Evolutionary conservation across 1,139 yeast genomes (phyloP).

Genomic region (Blastobotrys proliferans): DNA sequence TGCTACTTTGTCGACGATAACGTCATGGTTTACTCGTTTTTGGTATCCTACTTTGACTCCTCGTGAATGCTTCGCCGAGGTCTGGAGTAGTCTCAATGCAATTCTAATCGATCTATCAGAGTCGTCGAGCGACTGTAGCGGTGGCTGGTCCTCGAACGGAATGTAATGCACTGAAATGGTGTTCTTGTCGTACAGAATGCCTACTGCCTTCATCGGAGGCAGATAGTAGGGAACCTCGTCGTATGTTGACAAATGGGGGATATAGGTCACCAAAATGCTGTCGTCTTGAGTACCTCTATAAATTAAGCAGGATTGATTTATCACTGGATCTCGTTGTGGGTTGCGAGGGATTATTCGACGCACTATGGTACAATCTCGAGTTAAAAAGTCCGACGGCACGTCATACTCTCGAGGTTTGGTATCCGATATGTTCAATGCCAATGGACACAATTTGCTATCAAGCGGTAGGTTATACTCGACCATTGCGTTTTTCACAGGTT

Average conservation of each 20-base stretch:
- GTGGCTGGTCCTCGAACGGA: conserved; percentile 43
- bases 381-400: conserved; percentile 38
- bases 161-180: conserved; percentile 77
- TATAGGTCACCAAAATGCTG: conserved; percentile 57
- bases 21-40: conserved; percentile 84
- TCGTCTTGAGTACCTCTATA: conserved; percentile 24
- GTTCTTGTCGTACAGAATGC: conserved; percentile 51
- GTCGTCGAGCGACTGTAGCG: conserved; percentile 17
- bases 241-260: conserved; percentile 62
- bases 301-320: conserved; percentile 79
- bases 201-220: conserved; percentile 82
- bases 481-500: conserved; percentile 28
- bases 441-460: conserved; percentile 22
- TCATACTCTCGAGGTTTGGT: conserved; percentile 43
- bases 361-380: conserved; percentile 47
- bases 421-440: conserved; percentile 50
- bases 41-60: conserved; percentile 84
- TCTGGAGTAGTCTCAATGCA: conserved; percentile 72
- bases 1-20: conserved; percentile 73
- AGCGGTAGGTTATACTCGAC: conserved; percentile 32
- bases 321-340: conserved; percentile 76
- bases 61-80: conserved; percentile 75
- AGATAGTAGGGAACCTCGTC: conserved; percentile 81
- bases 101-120: conserved; percentile 70
- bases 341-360: conserved; percentile 85